Evolutionary conservation across 768 basidiomycete genomes (phyloP), one percentile per base, ranked within the genome.

Genomic region (Fistulinella prunicolor): DNA sequence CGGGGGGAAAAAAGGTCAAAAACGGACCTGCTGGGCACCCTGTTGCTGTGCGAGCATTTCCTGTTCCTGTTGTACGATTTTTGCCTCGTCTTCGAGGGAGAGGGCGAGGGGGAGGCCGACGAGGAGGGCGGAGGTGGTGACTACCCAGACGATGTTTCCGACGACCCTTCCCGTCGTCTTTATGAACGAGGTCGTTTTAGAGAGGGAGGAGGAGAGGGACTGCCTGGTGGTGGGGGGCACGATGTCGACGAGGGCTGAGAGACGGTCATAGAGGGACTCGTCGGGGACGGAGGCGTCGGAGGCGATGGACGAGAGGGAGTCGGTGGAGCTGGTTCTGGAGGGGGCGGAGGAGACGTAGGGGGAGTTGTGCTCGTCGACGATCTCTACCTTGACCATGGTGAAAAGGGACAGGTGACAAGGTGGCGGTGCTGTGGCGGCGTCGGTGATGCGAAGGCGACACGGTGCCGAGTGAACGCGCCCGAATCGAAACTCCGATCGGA

Each of bases 71-170:
- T 86, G 84, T 10, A 93, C 86, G 48, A 95, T 80, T 71, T 94
- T 93, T 45, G 90, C 87, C 73, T 99, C 96, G 70, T 96, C 95
- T 71, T 99, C 96, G 59, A 98, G 76, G 51, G 84, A 86, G 58
- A 98, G 78, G 5, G 94, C 93, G 53, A 98, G 77, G 28, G 96
- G 96, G 32, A 99, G 76, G 13, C 91, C 96, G 42, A 99, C 86
- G 55, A 99, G 81, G 46, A 99, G 75, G 1, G 94, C 94, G 37
- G 87, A 90, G 9, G 95, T 98, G 46, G 91, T 94, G 63, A 97
- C 74, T 53, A 96, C 79, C 96, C 96, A 99, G 47, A 94, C 89
- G 57, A 93, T 70, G 66, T 88, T 94, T 13, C 96, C 95, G 28
- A 83, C 79, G 42, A 89, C 58, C 70, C 83, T 89, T 40, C 82